Conservation (phyloP, 805 yeast species). For the Yamadazyma phyllophila region DNA sequence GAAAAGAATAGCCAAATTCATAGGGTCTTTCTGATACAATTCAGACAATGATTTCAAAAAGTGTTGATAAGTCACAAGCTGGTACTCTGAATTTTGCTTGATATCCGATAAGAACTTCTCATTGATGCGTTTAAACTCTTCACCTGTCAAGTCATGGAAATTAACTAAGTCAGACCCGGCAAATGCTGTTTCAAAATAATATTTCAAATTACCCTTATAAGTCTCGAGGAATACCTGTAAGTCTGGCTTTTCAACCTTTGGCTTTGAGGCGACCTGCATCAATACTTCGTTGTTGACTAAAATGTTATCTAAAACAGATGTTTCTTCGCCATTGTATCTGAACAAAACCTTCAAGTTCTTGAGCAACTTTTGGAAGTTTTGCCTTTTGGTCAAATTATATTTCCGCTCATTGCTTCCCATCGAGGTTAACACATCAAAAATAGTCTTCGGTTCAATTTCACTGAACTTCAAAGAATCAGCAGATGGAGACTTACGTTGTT, state of each 20-base stretch:
- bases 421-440: conserved; percentile 11
- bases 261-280: conserved; percentile 19
- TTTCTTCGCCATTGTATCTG: conserved; percentile 28
- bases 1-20: conserved; percentile 9
- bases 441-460: background rate
- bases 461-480: conserved; percentile 17
- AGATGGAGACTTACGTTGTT: background rate
- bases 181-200: conserved; percentile 7
- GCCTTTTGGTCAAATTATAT: conserved; percentile 17
- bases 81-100: conserved; percentile 5
- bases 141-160: conserved; percentile 10
- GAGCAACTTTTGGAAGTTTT: conserved; percentile 25
- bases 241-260: conserved; percentile 7
- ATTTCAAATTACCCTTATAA: background rate
- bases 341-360: conserved; percentile 32
- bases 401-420: conserved; percentile 16
- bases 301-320: conserved; percentile 37
- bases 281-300: conserved; percentile 28
- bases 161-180: conserved; percentile 9
- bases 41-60: conserved; percentile 1
- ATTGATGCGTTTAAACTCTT: conserved; percentile 6
- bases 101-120: conserved; percentile 7
- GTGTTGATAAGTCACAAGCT: conserved; percentile 3
- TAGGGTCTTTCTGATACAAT: conserved; percentile 5
- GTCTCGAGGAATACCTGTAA: conserved; percentile 4